Evolutionary conservation across 208 protist species (phyloP), one percentile per base, ranked within the genome.

Genomic region (Novymonas esmeraldas): DNA sequence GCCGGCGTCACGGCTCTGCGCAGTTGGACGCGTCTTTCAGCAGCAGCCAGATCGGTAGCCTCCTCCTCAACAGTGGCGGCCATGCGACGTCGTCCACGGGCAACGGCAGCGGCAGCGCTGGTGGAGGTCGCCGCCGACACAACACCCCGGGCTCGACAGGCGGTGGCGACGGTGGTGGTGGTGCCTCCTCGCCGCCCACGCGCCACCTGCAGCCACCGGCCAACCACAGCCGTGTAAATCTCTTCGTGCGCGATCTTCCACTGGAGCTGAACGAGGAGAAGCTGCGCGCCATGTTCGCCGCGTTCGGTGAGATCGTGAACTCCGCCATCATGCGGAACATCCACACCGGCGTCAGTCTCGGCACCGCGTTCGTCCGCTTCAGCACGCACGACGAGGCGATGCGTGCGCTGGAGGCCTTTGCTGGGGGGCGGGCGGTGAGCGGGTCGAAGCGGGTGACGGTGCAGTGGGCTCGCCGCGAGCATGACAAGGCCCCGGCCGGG

Each of bases 341-440:
- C 38, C 86, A 88, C 73, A 89, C 82, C 9, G 89, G 84, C 7
- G 76, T 84, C 46, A 92, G 78, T 31, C 81, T 87, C 46, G 86
- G 89, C 57, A 89, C 64, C 0, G 89, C 76, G 3, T 95, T 95
- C 82, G 89, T 95, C 45, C 85, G 86, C 41, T 95, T 81, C 45
- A 36, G 76, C 22, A 72, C 67, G 5, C 74, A 82, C 44, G 67
- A 79, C 28, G 73, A 79, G 46, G 73, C 78, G n/a, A 39, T 64
- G 57, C 11, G 28, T 31, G 73, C 78, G 36, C 69, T 82, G 69
- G 59, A 73, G 31, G 41, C 44, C 20, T 77, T 76, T 22, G 24
- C 58, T 4, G 52, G 60, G 2, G 66, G 66, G 7, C 48, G 64
- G 16, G 29, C 52, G 7, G 41, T 57, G 49, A 45, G 54, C 20